Evolutionary conservation across 2,329 filamentous ascomycete species (phyloP), one percentile per base, ranked within the genome.

Genomic region (Allantophomopsis lycopodina): DNA sequence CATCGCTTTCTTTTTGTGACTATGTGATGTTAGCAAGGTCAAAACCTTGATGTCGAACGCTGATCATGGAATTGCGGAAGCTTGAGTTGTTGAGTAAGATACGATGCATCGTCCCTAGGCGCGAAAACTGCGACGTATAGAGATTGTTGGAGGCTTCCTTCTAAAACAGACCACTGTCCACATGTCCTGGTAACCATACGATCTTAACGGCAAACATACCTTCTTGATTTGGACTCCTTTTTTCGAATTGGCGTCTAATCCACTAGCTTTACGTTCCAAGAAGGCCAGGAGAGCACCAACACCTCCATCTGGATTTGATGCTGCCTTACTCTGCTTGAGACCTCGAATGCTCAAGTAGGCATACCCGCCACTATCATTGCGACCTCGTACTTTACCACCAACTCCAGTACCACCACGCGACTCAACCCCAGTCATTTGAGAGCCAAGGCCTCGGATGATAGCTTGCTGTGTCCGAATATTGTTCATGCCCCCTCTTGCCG

Each of bases 1-100:
- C 69, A 57, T 84, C 79, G 58, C 78, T 80, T 59, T 75, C 74
- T 55, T 70, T 62, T 51, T 73, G 72, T 65, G 78, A 81, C 80
- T 84, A 71, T 59, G 66, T 59, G 64, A 71, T 59, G 73, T 84
- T 82, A 83, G 77, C 69, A 74, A 70, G 52, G 52, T 44, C 44
- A 52, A 21, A 43, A 50, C 49, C 47, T 66, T 58, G 61, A 60
- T 63, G 40, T 46, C 42, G 46, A 48, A 47, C 44, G 49, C 38
- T 46, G 48, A 50, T 47, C 49, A 51, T 41, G 50, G 41, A 43
- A 43, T 42, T 47, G 46, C 46, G 46, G 46, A 43, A 41, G 46
- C 44, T 46, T 39, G 40, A 39, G 37, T 47, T 41, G 46, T 40
- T 48, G 48, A 43, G 23, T 28, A 28, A 28, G 23, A 28, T 28